phyloP scores from a whole-genome alignment of 306 rosid genomes.

The Malus asiatica region DNA sequence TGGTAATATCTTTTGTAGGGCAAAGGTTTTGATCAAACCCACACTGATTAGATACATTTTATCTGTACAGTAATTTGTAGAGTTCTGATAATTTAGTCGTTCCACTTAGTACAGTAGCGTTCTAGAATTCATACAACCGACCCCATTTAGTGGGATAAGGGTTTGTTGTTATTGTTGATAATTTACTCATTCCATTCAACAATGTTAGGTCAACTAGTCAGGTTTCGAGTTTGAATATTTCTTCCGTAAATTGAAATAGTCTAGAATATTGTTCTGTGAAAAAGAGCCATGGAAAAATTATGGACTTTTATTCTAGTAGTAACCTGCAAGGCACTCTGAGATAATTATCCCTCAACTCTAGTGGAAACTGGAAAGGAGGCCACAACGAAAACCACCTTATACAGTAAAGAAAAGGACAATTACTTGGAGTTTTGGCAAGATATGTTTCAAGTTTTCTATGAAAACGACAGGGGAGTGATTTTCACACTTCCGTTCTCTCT shows the following conservation, averaged over 20 bases:
- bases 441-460: neutral
- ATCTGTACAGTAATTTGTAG: neutral
- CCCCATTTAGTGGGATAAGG: too few relatives aligned
- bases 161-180: neutral
- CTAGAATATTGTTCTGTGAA: too few relatives aligned
- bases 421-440: neutral
- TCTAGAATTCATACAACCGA: too few relatives aligned
- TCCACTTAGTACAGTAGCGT: rapidly evolving
- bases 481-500: neutral
- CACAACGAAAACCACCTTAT: neutral
- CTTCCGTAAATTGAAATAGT: neutral
- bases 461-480: neutral
- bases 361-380: neutral
- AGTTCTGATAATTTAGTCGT: neutral
- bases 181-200: neutral
- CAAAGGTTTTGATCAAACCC: constrained; percentile 5
- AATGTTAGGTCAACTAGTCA: neutral
- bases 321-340: neutral
- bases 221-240: neutral
- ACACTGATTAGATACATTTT: neutral
- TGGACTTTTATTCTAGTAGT: neutral
- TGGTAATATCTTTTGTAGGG: neutral
- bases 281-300: neutral
- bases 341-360: neutral
- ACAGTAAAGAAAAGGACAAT: neutral